Evolutionary conservation across 805 yeast genomes (phyloP), one percentile per base, ranked within the genome.

Genomic region (Lachancea cidri): DNA sequence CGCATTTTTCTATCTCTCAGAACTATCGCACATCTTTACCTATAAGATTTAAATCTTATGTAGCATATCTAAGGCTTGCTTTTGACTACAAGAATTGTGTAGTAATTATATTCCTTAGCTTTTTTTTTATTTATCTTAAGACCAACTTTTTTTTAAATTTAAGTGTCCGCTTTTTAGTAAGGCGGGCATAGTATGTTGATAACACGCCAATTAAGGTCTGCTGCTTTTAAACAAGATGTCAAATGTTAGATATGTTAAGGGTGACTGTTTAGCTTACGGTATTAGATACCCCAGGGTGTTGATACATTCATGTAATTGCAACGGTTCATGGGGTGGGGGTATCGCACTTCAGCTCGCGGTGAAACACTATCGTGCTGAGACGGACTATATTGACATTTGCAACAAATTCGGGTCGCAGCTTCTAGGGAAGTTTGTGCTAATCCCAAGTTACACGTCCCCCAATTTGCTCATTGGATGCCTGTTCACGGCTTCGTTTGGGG

Each of bases 261-360:
- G 43, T n/a, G 30, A 39, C 19, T 39, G 43, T 14, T 38, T 39
- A 2, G 19, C 38, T 9, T 15, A 17, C 6, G 13, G 38, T 5
- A 39, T 35, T 9, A 15, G 15, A 5, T 17, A 50, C 4, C 68
- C 73, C 1, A 55, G 79, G 0, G 65, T 83, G 2, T 57, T 86
- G 4, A 83, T 83, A 1, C 95, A 86, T 57, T 79, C 95, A 0
- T 86, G 95, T 54, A 86, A 86, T 56, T 79, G 87, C 29, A 67
- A 70, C 18, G 95, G 95, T 0, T 54, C 69, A 1, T 86, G 95
- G 95, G 93, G 93, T 3, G 91, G 86, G 3, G 96, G 95, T 0
- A 74, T 86, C 2, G 95, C 95, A 0, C 68, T 67, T 3, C 73
- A 64, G 18, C 76, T 86, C 53, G 73, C 70, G 17, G 40, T 50